Evolutionary conservation across 208 protist species (phyloP), one percentile per base, ranked within the genome.

Genomic region (Acanthamoeba healyi): DNA sequence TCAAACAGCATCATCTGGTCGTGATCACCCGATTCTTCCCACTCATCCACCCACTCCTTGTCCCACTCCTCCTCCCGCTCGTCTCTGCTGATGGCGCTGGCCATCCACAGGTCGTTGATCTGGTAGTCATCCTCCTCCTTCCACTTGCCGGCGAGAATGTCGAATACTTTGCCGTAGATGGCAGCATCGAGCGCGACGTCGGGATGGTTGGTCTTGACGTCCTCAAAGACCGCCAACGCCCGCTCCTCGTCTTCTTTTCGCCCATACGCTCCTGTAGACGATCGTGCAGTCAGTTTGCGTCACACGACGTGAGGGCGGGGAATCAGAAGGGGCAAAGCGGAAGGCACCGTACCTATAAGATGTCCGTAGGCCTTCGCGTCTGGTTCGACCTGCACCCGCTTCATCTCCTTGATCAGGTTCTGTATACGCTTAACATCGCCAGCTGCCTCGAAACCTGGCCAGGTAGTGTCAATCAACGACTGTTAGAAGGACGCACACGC

Each of bases 101-200:
- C 70, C 70, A 81, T 81, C 70, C 70, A 81, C 36, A 81, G 70
- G 70, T 81, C 70, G 70, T 81, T 29, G 70, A 81, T 81, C 40
- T 46, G 29, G 40, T 81, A 81, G 70, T 81, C 70, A 38, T 81
- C 70, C 34, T 81, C 70, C 24, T 81, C 70, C n/a, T 81, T 81
- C 70, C 70, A 81, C 70, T 81, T 81, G 70, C 70, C 70, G 34
- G 70, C 70, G 17, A 81, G 70, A 1, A 46, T 19, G 70, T 81
- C 70, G 9, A 81, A 38, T 19, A 81, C 70, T 38, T 81, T 81
- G 36, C 70, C 70, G 40, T 81, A 81, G 70, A 81, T 81, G 38
- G 70, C 3, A 17, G 70, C 70, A 19, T 81, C 70, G n/a, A 81
- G 70, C 38, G 70, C 32, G 36, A 81, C 70, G 22, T 29, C 29